phyloP scores from a whole-genome alignment of 352 stramenopile species.

The Pythium biforme region DNA sequence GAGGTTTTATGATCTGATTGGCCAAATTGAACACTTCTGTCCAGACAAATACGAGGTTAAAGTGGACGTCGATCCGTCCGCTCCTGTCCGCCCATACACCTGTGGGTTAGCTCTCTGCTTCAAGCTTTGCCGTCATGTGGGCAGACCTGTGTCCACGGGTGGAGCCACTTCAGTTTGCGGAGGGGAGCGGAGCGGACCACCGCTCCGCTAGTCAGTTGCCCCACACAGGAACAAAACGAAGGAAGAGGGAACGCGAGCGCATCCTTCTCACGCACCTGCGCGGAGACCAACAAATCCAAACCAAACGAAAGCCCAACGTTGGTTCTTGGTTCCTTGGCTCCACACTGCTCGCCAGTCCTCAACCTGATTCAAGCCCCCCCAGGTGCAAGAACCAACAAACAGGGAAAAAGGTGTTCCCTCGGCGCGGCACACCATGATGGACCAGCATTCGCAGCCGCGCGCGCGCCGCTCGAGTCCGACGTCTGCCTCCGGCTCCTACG shows the following conservation, averaged over 20 bases:
- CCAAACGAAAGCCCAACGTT: background rate
- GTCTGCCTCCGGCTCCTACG: background rate
- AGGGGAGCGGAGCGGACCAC: slow-evolving; percentile 8
- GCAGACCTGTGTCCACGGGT: background rate
- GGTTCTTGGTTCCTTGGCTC: background rate
- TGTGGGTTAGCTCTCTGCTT: background rate
- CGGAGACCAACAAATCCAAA: background rate
- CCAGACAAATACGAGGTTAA: slow-evolving; percentile 19
- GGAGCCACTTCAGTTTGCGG: slow-evolving; percentile 23
- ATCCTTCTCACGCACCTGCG: slow-evolving; percentile 15
- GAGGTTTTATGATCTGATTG: slow-evolving; percentile 15
- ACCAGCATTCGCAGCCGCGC: slow-evolving; percentile 7
- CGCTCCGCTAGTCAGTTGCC: slow-evolving; percentile 23
- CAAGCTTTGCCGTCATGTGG: background rate
- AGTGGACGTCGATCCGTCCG: no score
- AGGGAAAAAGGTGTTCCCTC: no score
- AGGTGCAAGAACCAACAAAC: no score
- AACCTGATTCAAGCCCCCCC: slow-evolving; percentile 21
- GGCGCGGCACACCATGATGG: slow-evolving; percentile 24
- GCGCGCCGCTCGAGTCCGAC: slow-evolving; percentile 13
- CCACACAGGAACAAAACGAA: background rate
- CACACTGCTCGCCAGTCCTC: slow-evolving; percentile 6
- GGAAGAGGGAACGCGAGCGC: slow-evolving; percentile 8
- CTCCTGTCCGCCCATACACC: background rate
- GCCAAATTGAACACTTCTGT: background rate